phyloP scores from a whole-genome alignment of 371 early-diverging fungal species.

The Actinomortierella ambigua region DNA sequence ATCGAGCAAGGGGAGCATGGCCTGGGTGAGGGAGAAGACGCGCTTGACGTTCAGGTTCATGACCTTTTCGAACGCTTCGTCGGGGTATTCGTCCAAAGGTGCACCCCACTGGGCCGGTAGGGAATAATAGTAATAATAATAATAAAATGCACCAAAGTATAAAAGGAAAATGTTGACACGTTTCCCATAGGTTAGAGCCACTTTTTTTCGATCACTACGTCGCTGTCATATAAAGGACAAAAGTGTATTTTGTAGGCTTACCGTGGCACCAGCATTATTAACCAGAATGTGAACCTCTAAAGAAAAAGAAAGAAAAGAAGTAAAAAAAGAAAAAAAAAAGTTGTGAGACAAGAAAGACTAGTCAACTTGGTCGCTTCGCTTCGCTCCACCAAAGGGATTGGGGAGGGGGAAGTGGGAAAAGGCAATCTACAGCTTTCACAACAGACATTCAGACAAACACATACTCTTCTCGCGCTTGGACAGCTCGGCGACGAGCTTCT shows the following conservation, averaged over 20 bases:
- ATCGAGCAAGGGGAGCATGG: constrained; percentile 78
- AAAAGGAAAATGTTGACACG: neutral
- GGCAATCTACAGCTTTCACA: too few species aligned
- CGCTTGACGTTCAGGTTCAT: constrained; percentile 90
- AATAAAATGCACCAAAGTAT: too few species aligned
- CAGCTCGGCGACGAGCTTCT: constrained; percentile 64
- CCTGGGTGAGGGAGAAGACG: constrained; percentile 83
- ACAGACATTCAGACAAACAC: constrained; percentile 11
- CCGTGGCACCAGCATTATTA: constrained; percentile 87
- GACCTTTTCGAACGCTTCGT: constrained; percentile 75
- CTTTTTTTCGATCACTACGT: neutral
- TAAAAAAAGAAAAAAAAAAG: neutral
- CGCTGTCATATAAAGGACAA: neutral
- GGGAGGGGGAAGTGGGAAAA: neutral
- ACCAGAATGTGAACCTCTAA: constrained; percentile 81
- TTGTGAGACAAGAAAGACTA: too few species aligned
- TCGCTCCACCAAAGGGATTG: neutral
- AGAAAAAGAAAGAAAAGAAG: constrained; percentile 1
- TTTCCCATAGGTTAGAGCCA: too few species aligned
- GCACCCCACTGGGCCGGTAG: constrained; percentile 61
- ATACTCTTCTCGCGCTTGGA: constrained; percentile 62
- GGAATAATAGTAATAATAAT: too few species aligned
- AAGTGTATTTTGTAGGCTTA: constrained; percentile 6
- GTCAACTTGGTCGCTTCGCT: neutral
- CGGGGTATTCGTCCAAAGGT: constrained; percentile 66